Evolutionary conservation across 176 grass and related monocot species (phyloP).

Genomic region (Paspalum vaginatum): DNA sequence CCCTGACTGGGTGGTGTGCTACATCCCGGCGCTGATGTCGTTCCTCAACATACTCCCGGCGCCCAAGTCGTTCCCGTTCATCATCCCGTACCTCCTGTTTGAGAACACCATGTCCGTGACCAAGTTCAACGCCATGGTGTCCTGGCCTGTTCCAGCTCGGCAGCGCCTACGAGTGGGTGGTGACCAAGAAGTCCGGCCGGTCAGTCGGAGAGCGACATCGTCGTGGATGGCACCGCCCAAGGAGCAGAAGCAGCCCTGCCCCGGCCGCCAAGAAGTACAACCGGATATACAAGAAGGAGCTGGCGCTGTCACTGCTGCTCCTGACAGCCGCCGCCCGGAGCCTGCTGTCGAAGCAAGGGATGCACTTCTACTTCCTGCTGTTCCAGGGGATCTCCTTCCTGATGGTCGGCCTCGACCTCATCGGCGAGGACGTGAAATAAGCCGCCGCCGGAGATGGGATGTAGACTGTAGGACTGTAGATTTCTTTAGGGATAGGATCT

Average conservation of each 20-base stretch:
- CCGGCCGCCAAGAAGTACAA: constrained; percentile 51
- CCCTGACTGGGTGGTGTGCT: constrained; percentile 88
- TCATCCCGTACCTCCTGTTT: constrained; percentile 86
- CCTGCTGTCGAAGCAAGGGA: constrained; percentile 82
- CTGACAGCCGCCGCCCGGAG: constrained; percentile 73
- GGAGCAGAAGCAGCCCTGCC: constrained; percentile 34
- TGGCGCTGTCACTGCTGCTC: constrained; percentile 74
- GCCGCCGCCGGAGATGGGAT: background rate
- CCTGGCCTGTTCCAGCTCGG: constrained; percentile 83
- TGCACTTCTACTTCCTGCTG: constrained; percentile 95
- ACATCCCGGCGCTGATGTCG: constrained; percentile 75
- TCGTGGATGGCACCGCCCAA: constrained; percentile 27
- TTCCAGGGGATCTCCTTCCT: constrained; percentile 90
- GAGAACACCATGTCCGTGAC: constrained; percentile 99
- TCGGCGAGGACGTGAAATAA: constrained; percentile 83
- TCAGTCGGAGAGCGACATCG: constrained; percentile 52
- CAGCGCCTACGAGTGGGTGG: constrained; percentile 77
- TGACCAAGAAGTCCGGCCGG: constrained; percentile 88
- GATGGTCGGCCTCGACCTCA: constrained; percentile 85
- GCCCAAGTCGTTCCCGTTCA: constrained; percentile 75
- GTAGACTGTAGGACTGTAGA: background rate
- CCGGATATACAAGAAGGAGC: constrained; percentile 88
- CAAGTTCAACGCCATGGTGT: constrained; percentile 97
- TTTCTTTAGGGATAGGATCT: background rate
- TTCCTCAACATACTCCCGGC: constrained; percentile 72